These are phyloP conservation scores for Dianthus caryophyllus DNA, from an alignment of 148 eudicot genomes.

Conservation along the genomic window DNA sequence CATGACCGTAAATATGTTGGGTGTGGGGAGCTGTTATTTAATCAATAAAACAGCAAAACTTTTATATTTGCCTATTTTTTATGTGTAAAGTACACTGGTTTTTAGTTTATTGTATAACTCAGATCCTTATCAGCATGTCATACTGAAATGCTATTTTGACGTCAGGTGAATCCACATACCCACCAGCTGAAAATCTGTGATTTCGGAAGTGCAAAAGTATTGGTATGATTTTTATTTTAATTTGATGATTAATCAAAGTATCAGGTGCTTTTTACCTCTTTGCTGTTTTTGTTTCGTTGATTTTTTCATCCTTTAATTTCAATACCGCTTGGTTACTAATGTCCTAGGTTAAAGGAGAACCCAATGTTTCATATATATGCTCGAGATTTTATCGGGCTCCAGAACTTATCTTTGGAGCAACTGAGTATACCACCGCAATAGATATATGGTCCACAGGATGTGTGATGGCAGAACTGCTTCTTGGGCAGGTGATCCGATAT, in stretches of 20 bases:
- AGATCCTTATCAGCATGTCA: not conserved
- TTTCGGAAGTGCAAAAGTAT: constrained; percentile 99
- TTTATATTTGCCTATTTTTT: too few species aligned
- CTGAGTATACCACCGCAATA: constrained; percentile 91
- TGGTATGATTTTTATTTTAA: constrained; percentile 44
- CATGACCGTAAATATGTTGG: too few species aligned
- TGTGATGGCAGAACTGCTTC: constrained; percentile 97
- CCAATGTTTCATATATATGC: constrained; percentile 93
- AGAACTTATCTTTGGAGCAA: constrained; percentile 95
- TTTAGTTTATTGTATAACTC: not conserved
- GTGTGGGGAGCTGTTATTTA: too few species aligned
- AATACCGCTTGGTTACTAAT: constrained; percentile 7
- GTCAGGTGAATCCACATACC: constrained; percentile 95
- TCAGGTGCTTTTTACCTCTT: not conserved
- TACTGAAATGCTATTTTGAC: constrained; percentile 16
- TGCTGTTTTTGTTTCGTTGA: constrained; percentile 2
- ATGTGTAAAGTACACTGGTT: not conserved
- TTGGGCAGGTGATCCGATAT: constrained; percentile 58
- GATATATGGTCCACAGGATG: constrained; percentile 99
- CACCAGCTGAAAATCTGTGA: constrained; percentile 98
- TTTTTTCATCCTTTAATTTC: not conserved
- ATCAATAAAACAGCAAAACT: too few species aligned
- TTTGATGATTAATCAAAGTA: constrained; percentile 9
- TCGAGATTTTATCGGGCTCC: constrained; percentile 98
- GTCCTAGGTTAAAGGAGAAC: constrained; percentile 86